A percentile compares a stretch with the other conserved stretches of the same genome.
Evolutionary conservation across 495 filamentous ascomycete genomes (phyloP).

Genomic region (Daldinia grandis): DNA sequence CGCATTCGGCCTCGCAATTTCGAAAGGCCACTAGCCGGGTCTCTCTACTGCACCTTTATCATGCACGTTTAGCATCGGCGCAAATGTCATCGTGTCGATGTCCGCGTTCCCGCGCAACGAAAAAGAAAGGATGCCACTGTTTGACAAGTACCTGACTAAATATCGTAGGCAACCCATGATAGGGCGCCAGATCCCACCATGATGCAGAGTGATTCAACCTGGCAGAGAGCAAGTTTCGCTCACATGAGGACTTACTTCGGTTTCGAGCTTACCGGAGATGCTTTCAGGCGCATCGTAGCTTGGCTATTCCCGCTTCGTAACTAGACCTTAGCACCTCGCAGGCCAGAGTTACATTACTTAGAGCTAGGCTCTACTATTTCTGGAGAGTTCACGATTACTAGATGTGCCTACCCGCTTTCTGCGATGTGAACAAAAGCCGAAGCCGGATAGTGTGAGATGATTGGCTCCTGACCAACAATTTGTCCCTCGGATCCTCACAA

Average conservation of each 20-base stretch:
- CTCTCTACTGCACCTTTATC: conserved; percentile 30
- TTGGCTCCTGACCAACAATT: conserved; percentile 14
- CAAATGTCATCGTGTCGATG: conserved; percentile 32
- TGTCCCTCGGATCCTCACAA: conserved; percentile 13
- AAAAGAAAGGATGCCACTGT: conserved; percentile 35
- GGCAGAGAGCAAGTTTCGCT: conserved; percentile 18
- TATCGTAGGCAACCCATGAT: conserved; percentile 33
- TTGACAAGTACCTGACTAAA: conserved; percentile 39
- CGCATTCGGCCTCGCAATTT: conserved; percentile 34
- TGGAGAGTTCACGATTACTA: conserved; percentile 20
- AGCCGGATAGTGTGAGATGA: conserved; percentile 17
- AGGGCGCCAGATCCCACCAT: conserved; percentile 26
- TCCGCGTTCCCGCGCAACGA: conserved; percentile 33
- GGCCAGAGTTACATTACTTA: conserved; percentile 24
- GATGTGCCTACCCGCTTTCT: conserved; percentile 22
- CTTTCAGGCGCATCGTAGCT: conserved; percentile 22
- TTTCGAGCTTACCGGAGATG: conserved; percentile 23
- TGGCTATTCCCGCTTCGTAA: conserved; percentile 22
- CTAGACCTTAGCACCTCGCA: conserved; percentile 15
- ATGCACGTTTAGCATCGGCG: conserved; percentile 33
- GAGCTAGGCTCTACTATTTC: conserved; percentile 22
- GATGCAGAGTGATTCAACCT: conserved; percentile 28
- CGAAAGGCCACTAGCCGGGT: conserved; percentile 14
- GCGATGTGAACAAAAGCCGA: conserved; percentile 30
- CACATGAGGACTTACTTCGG: conserved; percentile 21